Percentiles rank a stretch among this genome's conserved stretches.
These are phyloP conservation scores for Pterula multifida DNA, from an alignment of 1,284 basidiomycete genomes.

Conservation along the genomic window DNA sequence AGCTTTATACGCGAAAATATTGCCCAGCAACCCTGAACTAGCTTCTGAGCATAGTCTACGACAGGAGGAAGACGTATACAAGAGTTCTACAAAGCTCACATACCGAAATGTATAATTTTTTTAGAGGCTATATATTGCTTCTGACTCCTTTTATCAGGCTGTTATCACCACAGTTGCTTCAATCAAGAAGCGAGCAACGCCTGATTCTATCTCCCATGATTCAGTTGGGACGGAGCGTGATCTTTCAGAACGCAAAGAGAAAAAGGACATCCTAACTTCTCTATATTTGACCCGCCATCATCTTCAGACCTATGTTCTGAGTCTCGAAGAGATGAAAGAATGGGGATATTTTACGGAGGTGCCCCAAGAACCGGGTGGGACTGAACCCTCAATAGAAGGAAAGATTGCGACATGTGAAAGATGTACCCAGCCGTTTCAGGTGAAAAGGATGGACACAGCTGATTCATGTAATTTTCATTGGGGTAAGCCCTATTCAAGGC, in stretches of 20 bases:
- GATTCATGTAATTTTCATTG: slow-evolving; percentile 75
- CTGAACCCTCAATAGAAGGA: slow-evolving; percentile 55
- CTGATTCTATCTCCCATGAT: slow-evolving; percentile 48
- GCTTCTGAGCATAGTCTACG: slow-evolving; percentile 64
- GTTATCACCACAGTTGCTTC: slow-evolving; percentile 29
- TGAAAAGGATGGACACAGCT: slow-evolving; percentile 43
- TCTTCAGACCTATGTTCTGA: slow-evolving; percentile 49
- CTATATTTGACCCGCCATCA: slow-evolving; percentile 42
- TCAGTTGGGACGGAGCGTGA: slow-evolving; percentile 78
- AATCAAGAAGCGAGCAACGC: slow-evolving; percentile 21
- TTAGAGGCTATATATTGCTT: not conserved
- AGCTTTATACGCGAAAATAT: slow-evolving; percentile 46
- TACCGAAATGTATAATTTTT: slow-evolving; percentile 60
- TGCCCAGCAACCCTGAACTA: slow-evolving; percentile 38
- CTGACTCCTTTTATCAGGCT: slow-evolving; percentile 31
- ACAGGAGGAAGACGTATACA: slow-evolving; percentile 71
- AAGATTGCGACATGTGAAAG: slow-evolving; percentile 64
- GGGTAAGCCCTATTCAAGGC: slow-evolving; percentile 54
- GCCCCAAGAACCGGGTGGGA: slow-evolving; percentile 50
- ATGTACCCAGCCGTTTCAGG: slow-evolving; percentile 58
- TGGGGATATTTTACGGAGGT: slow-evolving; percentile 69
- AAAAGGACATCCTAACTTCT: slow-evolving; percentile 42
- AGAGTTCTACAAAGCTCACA: slow-evolving; percentile 56
- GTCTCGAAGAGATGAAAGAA: slow-evolving; percentile 40
- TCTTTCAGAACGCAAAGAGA: slow-evolving; percentile 43